A percentile compares a stretch with the other conserved stretches of the same genome.
Conservation (phyloP, 176 grass and related monocot species). For the Zoysia japonica region DNA sequence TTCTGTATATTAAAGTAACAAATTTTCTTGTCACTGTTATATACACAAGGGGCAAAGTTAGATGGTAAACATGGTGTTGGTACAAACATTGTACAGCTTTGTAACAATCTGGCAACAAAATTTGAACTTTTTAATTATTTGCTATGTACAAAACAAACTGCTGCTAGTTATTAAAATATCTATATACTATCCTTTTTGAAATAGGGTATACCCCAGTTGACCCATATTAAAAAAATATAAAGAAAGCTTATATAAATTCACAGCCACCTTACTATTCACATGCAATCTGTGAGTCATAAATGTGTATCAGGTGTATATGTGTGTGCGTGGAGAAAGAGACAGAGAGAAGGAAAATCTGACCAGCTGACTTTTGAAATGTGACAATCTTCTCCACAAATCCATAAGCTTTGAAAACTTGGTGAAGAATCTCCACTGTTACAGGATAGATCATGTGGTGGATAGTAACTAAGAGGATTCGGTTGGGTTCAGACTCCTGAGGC, state of each 20-base stretch:
- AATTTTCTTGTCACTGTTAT: background rate
- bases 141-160: constrained; percentile 14
- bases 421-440: constrained; percentile 95
- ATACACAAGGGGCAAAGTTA: background rate
- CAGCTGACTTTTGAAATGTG: constrained; percentile 99
- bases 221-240: constrained; percentile 18
- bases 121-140: constrained; percentile 22
- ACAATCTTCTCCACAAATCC: constrained; percentile 99
- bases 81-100: background rate
- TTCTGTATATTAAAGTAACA: background rate
- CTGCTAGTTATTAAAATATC: background rate
- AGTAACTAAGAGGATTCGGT: constrained; percentile 99
- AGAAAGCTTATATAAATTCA: constrained; percentile 16
- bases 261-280: constrained; percentile 13
- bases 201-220: constrained; percentile 9
- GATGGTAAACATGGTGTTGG: background rate
- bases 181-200: constrained; percentile 19
- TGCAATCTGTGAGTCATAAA: constrained; percentile 32
- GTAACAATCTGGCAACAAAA: background rate
- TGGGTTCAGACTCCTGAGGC: constrained; percentile 89
- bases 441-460: constrained; percentile 99
- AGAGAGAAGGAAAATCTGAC: constrained; percentile 59
- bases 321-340: constrained; percentile 14
- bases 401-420: constrained; percentile 98
- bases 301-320: constrained; percentile 29